Conservation (phyloP, 2,329 filamentous ascomycete genomes). For the Hypoxylon sp. region DNA sequence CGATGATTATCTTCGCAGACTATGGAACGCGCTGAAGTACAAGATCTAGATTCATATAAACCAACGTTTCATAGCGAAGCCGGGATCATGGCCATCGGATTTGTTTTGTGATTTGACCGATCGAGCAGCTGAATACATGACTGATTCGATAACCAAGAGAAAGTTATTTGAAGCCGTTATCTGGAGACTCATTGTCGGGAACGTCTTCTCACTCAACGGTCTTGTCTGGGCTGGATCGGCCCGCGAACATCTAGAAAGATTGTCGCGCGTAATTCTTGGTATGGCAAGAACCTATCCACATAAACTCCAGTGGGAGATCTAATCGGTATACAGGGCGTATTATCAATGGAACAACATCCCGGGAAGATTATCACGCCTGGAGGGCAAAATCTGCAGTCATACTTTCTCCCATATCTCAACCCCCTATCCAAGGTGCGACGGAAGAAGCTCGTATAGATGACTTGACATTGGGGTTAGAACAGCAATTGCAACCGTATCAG, state of each 20-base stretch:
- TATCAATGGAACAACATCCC: neutral
- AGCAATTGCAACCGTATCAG: neutral
- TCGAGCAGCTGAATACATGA: neutral
- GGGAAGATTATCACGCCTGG: conserved; percentile 6
- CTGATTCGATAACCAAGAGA: conserved; percentile 1
- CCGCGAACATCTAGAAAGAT: neutral
- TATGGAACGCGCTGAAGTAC: neutral
- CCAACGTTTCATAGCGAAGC: conserved; percentile 6
- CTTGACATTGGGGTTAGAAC: neutral
- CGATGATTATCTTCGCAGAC: neutral
- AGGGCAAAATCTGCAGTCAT: conserved; percentile 2
- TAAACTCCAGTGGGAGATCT: neutral
- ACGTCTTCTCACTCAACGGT: conserved; percentile 8
- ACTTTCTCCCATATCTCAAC: neutral
- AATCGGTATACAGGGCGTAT: neutral
- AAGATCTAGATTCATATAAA: conserved; percentile 14
- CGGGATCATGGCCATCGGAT: neutral
- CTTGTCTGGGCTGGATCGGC: conserved; percentile 8
- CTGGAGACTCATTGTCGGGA: conserved; percentile 3
- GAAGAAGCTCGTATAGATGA: neutral
- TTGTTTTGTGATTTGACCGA: neutral
- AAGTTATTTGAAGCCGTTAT: conserved; percentile 9
- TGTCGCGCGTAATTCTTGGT: conserved; percentile 5
- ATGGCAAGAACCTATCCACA: neutral
- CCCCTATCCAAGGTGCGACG: neutral